phyloP scores from a whole-genome alignment of 768 basidiomycete species.

The Pleurotus sapidus region DNA sequence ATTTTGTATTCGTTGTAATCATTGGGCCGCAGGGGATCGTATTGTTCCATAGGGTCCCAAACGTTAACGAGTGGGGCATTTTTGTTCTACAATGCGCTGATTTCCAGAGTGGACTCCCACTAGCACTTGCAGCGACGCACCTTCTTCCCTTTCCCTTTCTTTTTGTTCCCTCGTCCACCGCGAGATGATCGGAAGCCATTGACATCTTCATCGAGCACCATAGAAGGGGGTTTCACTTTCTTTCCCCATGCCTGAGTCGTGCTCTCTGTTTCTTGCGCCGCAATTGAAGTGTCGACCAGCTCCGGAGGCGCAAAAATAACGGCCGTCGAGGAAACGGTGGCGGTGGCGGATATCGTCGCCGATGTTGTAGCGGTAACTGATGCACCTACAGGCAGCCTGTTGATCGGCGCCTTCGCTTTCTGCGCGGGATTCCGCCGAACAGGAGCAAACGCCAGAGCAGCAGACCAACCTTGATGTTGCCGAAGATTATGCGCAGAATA shows the following conservation, averaged over 20 bases:
- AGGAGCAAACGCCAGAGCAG: constrained; percentile 86
- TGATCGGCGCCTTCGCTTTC: constrained; percentile 55
- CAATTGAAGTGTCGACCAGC: constrained; percentile 37
- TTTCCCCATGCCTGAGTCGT: constrained; percentile 72
- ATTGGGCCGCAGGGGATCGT: constrained; percentile 82
- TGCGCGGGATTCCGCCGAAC: constrained; percentile 56
- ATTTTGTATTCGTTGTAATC: constrained; percentile 88
- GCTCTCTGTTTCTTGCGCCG: constrained; percentile 27
- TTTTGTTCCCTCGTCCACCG: constrained; percentile 34
- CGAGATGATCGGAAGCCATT: constrained; percentile 72
- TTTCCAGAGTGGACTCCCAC: constrained; percentile 5
- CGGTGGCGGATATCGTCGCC: background rate
- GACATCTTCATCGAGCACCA: constrained; percentile 86
- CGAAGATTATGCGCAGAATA: constrained; percentile 22
- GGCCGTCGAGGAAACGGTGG: constrained; percentile 50
- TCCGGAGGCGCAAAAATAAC: constrained; percentile 71
- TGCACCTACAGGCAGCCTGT: constrained; percentile 62
- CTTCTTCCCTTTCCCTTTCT: constrained; percentile 62
- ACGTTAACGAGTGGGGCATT: constrained; percentile 45
- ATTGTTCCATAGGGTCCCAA: constrained; percentile 80
- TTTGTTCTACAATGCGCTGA: constrained; percentile 47
- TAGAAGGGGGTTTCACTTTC: constrained; percentile 87
- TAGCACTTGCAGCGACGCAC: constrained; percentile 27
- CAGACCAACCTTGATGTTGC: constrained; percentile 73
- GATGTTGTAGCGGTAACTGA: constrained; percentile 34